Evolutionary conservation across 352 stramenopile genomes (phyloP), one percentile per base, ranked within the genome.

Genomic region (Aphanomyces invadans): DNA sequence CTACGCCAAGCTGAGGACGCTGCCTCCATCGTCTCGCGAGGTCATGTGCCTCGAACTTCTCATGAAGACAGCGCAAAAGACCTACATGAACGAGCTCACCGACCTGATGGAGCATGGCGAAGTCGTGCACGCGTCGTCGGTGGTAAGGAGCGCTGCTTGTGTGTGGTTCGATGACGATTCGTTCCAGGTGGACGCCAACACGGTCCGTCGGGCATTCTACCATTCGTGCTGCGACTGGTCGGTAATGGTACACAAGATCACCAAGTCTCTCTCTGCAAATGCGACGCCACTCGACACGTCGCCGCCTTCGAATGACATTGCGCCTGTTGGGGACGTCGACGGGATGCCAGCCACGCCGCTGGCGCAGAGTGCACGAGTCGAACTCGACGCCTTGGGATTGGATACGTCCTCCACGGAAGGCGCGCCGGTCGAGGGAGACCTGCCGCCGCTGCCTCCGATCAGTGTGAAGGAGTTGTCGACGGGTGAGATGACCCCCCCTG

Each of bases 1-100:
- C 1, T 7, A 46, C 29, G 26, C 32, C 11, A 51, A 67, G 36
- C 12, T 67, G 19, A 44, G 39, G 28, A 25, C 48, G n/a, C 21
- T 67, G 25, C 38, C 38, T 9, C 15, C 38, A 11, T 26, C 28
- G 11, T 42, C 36, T 42, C 46, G 49, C n/a, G 60, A 51, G 3
- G 55, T 46, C 55, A 44, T 67, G 60, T 67, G 45, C 32, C 26
- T 67, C 17, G 60, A 67, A 26, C 49, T 67, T 12, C 28, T 59
- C 15, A 31, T 57, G 38, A 23, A 57, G 32, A 32, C 46, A 7
- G 5, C 60, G 29, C 48, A 38, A 19, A 67, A 56, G 28, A 11
- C n/a, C 19, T 51, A 36, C 32, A 17, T 60, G 21, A 33, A 17
- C 28, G 38, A 67, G 32, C 31, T 67, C 19, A n/a, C 21, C 17